Evolutionary conservation across 805 yeast species (phyloP).

Genomic region (Monosporozyma aerobia): DNA sequence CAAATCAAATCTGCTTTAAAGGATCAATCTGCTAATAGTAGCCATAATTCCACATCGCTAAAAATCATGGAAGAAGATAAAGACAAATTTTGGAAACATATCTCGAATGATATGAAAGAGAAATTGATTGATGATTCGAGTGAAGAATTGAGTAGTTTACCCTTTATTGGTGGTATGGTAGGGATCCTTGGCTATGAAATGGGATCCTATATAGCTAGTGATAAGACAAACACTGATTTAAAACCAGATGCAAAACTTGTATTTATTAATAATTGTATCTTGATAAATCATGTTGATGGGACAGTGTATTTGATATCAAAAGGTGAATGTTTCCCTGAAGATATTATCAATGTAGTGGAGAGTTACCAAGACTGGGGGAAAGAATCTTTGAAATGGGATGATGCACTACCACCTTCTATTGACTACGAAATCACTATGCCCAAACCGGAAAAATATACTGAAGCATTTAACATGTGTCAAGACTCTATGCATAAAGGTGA

Average conservation of each 20-base stretch:
- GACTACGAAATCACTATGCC: conserved; percentile 39
- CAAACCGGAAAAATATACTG: conserved; percentile 41
- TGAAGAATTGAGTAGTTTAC: conserved; percentile 31
- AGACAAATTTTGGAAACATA: conserved; percentile 21
- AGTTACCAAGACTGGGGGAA: not conserved
- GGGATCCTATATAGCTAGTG: conserved; percentile 42
- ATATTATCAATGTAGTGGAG: conserved; percentile 6
- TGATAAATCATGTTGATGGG: conserved; percentile 40
- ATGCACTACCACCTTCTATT: conserved; percentile 14
- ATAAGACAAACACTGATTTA: conserved; percentile 1
- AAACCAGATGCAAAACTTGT: conserved; percentile 72
- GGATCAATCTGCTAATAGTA: not conserved
- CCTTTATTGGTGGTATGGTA: conserved; percentile 85
- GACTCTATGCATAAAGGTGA: conserved; percentile 66
- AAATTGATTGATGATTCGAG: conserved; percentile 11
- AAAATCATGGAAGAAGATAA: conserved; percentile 16
- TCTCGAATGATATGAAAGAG: conserved; percentile 22
- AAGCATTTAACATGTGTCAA: conserved; percentile 56
- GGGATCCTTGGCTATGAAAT: conserved; percentile 87
- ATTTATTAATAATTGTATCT: conserved; percentile 55
- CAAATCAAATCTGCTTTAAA: not conserved
- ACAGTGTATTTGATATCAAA: conserved; percentile 47
- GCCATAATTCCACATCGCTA: not conserved
- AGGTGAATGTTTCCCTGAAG: conserved; percentile 29
- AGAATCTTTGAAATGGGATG: conserved; percentile 11